These are phyloP conservation scores for Coniella vitis DNA, from an alignment of 2,329 filamentous ascomycete genomes.

Conservation along the genomic window DNA sequence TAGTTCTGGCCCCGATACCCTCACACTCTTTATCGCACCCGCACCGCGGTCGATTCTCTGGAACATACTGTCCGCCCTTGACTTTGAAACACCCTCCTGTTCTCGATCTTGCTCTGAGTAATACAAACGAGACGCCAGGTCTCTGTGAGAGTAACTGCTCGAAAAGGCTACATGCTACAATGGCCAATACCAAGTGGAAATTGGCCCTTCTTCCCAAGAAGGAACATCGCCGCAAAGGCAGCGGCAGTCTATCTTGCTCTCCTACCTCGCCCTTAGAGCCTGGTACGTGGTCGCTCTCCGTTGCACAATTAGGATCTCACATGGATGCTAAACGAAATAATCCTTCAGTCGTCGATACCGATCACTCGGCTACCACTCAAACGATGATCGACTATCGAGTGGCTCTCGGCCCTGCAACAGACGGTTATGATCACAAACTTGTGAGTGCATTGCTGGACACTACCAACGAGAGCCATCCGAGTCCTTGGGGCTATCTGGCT, in stretches of 20 bases:
- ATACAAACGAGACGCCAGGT: too few species aligned
- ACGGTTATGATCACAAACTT: slow-evolving; percentile 5
- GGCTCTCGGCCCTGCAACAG: neutral
- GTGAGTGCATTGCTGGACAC: slow-evolving; percentile 12
- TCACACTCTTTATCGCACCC: too few species aligned
- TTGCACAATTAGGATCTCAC: too few species aligned
- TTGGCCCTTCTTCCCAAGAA: slow-evolving; percentile 9
- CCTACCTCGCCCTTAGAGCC: slow-evolving; percentile 4
- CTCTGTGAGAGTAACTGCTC: too few species aligned
- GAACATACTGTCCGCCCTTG: too few species aligned
- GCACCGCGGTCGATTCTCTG: too few species aligned
- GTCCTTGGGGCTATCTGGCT: neutral
- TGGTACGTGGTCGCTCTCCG: neutral
- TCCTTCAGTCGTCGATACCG: slow-evolving; percentile 4
- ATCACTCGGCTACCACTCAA: neutral
- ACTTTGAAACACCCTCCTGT: neutral
- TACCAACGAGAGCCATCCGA: neutral
- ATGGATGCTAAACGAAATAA: neutral
- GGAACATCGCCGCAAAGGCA: slow-evolving; percentile 6
- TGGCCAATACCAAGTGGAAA: slow-evolving; percentile 11
- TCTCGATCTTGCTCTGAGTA: too few species aligned
- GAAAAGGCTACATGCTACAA: too few species aligned
- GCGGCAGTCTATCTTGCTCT: neutral
- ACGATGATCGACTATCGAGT: neutral
- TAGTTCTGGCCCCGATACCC: too few species aligned